Conservation (phyloP, 1,284 basidiomycete species). For the Cutaneotrichosporon cavernicola region DNA sequence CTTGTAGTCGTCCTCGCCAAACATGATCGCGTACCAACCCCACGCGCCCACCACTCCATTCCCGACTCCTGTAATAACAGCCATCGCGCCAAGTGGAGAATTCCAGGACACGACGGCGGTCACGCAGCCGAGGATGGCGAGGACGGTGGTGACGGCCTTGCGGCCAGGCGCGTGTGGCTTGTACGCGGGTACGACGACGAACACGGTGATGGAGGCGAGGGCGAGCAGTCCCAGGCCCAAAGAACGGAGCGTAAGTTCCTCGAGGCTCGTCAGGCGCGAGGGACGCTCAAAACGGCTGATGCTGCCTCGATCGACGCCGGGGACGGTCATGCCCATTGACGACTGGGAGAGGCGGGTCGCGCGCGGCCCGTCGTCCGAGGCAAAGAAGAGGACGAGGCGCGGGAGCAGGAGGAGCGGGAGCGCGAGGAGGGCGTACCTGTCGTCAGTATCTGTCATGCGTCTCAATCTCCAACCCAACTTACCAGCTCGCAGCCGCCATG, state of each 20-base stretch:
- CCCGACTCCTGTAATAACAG: conserved; percentile 37
- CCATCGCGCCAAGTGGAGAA: conserved; percentile 42
- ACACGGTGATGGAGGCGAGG: conserved; percentile 39
- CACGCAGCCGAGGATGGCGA: conserved; percentile 40
- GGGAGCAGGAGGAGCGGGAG: conserved; percentile 50
- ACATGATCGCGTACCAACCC: conserved; percentile 52
- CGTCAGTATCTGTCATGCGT: conserved; percentile 2
- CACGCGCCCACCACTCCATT: conserved; percentile 43
- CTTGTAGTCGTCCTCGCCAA: conserved; percentile 39
- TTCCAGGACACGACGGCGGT: conserved; percentile 40
- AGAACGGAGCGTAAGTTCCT: conserved; percentile 40
- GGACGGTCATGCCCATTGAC: conserved; percentile 6
- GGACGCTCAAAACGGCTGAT: conserved; percentile 39
- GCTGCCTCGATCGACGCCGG: conserved; percentile 25
- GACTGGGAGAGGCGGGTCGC: conserved; percentile 17
- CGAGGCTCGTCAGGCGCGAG: conserved; percentile 39
- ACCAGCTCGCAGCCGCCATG: conserved; percentile 41
- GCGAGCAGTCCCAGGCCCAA: conserved; percentile 44
- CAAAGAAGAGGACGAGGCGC: conserved; percentile 50
- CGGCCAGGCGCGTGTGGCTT: conserved; percentile 35
- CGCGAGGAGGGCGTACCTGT: conserved; percentile 43
- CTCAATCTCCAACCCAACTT: conserved; percentile 17
- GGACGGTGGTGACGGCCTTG: conserved; percentile 35
- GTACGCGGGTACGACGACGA: conserved; percentile 43
- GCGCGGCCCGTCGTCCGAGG: conserved; percentile 29